Conservation (phyloP, 495 filamentous ascomycete genomes). For the Cairneyella variabilis region DNA sequence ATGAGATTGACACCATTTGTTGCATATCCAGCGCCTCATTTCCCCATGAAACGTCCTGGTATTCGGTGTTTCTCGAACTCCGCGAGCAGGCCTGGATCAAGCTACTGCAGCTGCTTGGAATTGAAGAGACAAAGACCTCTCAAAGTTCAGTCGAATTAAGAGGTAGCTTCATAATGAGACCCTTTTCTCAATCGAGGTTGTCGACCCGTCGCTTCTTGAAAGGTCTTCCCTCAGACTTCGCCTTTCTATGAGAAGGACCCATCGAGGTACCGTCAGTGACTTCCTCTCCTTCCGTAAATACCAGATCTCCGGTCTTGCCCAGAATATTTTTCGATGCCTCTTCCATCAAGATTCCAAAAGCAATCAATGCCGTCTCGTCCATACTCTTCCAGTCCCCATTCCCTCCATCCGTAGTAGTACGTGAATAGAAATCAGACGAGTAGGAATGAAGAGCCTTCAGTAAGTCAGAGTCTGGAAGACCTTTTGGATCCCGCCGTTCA, state of each 20-base stretch:
- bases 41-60: background rate
- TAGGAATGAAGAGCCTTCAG: constrained; percentile 76
- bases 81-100: too few species aligned
- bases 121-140: background rate
- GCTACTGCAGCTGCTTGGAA: background rate
- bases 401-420: constrained; percentile 15
- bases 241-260: background rate
- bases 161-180: too few species aligned
- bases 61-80: background rate
- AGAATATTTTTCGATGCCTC: constrained; percentile 62
- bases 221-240: background rate
- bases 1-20: background rate
- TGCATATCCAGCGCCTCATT: background rate
- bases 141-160: too few species aligned
- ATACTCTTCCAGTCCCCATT: constrained; percentile 52
- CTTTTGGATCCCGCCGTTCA: constrained; percentile 27
- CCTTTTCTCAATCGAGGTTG: background rate
- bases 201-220: constrained; percentile 7
- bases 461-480: constrained; percentile 68
- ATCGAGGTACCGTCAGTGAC: background rate
- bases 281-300: constrained; percentile 59
- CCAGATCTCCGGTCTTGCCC: constrained; percentile 69
- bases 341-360: constrained; percentile 77
- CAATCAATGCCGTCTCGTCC: constrained; percentile 82
- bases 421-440: constrained; percentile 64